phyloP scores from a whole-genome alignment of 116 monocot species.

The Iris pallida region DNA sequence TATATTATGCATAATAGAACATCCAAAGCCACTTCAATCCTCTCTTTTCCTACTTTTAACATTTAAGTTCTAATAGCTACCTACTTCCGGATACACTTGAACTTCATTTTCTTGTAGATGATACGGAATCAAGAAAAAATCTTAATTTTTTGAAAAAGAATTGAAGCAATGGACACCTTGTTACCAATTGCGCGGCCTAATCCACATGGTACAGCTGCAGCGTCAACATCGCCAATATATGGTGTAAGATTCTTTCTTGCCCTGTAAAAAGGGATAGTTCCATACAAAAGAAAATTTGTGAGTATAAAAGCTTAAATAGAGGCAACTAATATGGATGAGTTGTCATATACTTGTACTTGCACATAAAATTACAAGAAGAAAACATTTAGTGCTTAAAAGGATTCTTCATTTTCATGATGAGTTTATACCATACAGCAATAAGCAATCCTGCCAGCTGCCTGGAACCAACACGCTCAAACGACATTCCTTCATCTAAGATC shows the following conservation, averaged over 20 bases:
- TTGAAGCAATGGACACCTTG: conserved; percentile 39
- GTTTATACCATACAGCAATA: conserved; percentile 67
- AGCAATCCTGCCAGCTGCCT: conserved; percentile 92
- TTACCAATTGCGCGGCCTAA: conserved; percentile 93
- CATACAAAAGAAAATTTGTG: conserved; percentile 7
- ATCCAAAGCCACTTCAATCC: too few species aligned
- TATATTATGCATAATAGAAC: too few species aligned
- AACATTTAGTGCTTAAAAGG: neutral
- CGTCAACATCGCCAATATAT: conserved; percentile 90
- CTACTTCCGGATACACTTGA: too few species aligned
- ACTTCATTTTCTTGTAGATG: too few species aligned
- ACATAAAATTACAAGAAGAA: neutral
- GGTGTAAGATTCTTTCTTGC: conserved; percentile 66
- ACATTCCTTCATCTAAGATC: conserved; percentile 73
- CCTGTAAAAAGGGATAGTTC: conserved; percentile 32
- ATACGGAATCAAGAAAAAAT: too few species aligned
- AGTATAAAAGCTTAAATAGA: neutral
- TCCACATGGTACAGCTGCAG: conserved; percentile 84
- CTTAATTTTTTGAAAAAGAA: too few species aligned
- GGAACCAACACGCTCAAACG: conserved; percentile 86
- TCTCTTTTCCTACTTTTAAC: too few species aligned
- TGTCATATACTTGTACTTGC: neutral
- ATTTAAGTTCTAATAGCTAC: too few species aligned
- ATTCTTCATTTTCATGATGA: neutral
- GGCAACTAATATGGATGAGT: neutral